Conservation (phyloP, 768 basidiomycete species). For the Suillus alpinus region DNA sequence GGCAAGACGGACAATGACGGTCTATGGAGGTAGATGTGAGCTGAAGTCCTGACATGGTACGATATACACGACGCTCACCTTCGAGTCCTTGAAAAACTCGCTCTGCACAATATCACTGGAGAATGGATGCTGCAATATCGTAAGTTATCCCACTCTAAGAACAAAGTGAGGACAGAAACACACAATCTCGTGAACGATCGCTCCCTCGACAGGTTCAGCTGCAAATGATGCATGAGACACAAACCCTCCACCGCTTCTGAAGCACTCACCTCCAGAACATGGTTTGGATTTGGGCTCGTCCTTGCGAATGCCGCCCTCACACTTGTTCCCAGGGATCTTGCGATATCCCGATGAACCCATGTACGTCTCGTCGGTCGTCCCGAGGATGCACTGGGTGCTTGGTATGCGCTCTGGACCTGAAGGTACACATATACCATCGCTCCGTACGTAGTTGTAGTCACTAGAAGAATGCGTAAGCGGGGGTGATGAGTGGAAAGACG, state of each 20-base stretch:
- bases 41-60: neutral
- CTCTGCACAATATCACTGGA: conserved; percentile 64
- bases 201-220: conserved; percentile 82
- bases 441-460: conserved; percentile 85
- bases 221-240: neutral
- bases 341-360: conserved; percentile 90
- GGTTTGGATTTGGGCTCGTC: conserved; percentile 69
- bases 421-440: conserved; percentile 73
- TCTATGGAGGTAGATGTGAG: conserved; percentile 38
- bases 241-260: neutral
- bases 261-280: conserved; percentile 66
- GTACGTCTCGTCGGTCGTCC: conserved; percentile 58
- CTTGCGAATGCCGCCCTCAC: conserved; percentile 56
- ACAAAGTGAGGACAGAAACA: conserved; percentile 20
- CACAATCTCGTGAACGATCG: conserved; percentile 73
- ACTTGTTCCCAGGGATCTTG: conserved; percentile 90
- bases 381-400: conserved; percentile 58
- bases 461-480: conserved; percentile 36
- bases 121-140: conserved; percentile 62
- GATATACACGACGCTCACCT: conserved; percentile 37
- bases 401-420: conserved; percentile 88
- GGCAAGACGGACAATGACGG: conserved; percentile 75
- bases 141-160: neutral
- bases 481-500: neutral
- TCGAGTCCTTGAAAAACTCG: conserved; percentile 81